Conservation (phyloP, 306 rosid genomes). For the Cucurbita ficifolia region DNA sequence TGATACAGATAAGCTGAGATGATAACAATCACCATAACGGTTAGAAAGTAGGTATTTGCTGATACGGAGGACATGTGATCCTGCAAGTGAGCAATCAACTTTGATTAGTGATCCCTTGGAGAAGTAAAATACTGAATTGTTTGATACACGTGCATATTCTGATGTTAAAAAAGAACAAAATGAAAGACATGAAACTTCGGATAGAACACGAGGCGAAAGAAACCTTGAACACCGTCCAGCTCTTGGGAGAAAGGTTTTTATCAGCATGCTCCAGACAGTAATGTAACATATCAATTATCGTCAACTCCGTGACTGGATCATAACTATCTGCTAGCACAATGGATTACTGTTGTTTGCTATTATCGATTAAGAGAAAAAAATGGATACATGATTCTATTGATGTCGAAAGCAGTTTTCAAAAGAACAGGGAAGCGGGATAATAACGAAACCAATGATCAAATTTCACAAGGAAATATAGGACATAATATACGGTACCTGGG, state of each 20-base stretch:
- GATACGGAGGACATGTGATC: constrained; percentile 14
- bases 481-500: constrained; percentile 34
- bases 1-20: constrained; percentile 13
- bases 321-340: constrained; percentile 33
- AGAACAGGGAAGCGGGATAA: background rate
- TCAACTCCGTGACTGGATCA: constrained; percentile 33
- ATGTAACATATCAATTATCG: constrained; percentile 45
- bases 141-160: background rate
- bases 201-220: background rate
- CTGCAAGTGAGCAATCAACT: constrained; percentile 21
- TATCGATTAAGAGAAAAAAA: background rate
- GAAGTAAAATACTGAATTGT: background rate
- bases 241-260: constrained; percentile 40
- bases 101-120: background rate
- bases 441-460: background rate
- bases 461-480: background rate
- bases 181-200: background rate
- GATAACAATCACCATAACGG: constrained; percentile 23
- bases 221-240: constrained; percentile 27
- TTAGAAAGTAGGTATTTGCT: constrained; percentile 24
- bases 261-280: constrained; percentile 76
- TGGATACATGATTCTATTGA: background rate
- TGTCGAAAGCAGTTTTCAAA: background rate
- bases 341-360: background rate
- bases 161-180: background rate